Conservation (phyloP, 2,329 filamentous ascomycete species). For the Aspergillus udagawae region DNA sequence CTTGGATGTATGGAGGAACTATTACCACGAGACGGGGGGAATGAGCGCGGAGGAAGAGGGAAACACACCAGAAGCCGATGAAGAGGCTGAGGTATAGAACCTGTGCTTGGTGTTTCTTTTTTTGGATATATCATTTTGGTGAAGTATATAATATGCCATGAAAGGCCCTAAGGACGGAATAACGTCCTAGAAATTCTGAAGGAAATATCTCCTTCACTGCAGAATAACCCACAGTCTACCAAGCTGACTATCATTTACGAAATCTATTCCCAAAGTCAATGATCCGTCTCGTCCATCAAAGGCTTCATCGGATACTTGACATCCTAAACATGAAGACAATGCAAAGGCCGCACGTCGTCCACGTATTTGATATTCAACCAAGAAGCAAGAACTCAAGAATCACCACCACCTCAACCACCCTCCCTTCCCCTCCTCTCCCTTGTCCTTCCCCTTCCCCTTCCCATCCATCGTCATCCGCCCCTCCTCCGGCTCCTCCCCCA, state of each 20-base stretch:
- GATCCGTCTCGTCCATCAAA: too few relatives aligned
- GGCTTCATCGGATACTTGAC: too few relatives aligned
- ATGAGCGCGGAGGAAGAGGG: neutral
- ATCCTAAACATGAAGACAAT: neutral
- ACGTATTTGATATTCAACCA: neutral
- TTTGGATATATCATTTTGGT: neutral
- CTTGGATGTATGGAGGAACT: slow-evolving; percentile 26
- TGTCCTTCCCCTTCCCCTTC: slow-evolving; percentile 4
- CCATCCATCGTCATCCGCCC: neutral
- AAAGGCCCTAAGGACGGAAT: neutral
- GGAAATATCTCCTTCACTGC: neutral
- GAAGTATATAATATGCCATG: neutral
- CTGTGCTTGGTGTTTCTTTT: neutral
- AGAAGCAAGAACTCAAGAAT: neutral
- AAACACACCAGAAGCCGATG: neutral
- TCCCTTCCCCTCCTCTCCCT: neutral
- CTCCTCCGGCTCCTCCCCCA: slow-evolving; percentile 6
- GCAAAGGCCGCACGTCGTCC: neutral
- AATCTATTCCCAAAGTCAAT: neutral
- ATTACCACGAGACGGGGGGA: slow-evolving; percentile 15
- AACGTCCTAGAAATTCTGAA: neutral
- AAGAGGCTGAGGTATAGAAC: neutral
- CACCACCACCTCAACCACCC: neutral
- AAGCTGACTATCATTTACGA: neutral
- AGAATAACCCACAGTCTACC: neutral